Evolutionary conservation across 2,329 filamentous ascomycete species (phyloP).

Genomic region (Fusarium secorum): DNA sequence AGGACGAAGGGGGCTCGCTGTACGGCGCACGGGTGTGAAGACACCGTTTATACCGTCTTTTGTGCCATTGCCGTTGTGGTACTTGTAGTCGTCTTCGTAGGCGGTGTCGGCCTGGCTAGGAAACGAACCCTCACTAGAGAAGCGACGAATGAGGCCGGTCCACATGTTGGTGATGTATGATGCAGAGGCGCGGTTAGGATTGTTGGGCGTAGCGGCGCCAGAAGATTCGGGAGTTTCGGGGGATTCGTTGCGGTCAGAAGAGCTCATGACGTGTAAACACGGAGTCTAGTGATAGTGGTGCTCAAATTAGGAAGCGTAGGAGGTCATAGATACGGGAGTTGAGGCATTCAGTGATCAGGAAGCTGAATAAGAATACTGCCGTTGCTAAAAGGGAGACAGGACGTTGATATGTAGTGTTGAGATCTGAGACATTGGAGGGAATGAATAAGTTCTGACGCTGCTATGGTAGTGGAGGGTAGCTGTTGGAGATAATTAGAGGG

Average conservation of each 20-base stretch:
- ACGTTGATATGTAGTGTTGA: slow-evolving; percentile 8
- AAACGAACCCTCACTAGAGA: slow-evolving; percentile 60
- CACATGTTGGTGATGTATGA: slow-evolving; percentile 52
- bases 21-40: slow-evolving; percentile 62
- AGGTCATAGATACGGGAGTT: background rate
- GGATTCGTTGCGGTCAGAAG: slow-evolving; percentile 33
- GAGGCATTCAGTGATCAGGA: slow-evolving; percentile 5
- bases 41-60: slow-evolving; percentile 64
- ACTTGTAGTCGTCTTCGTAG: slow-evolving; percentile 23
- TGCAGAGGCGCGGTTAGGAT: slow-evolving; percentile 36
- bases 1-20: slow-evolving; percentile 81
- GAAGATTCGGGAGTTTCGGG: slow-evolving; percentile 37
- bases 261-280: slow-evolving; percentile 28
- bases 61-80: slow-evolving; percentile 48
- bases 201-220: slow-evolving; percentile 37
- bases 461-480: background rate
- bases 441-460: slow-evolving; percentile 3
- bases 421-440: slow-evolving; percentile 15
- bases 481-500: background rate
- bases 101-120: slow-evolving; percentile 42
- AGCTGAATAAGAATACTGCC: background rate
- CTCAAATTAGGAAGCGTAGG: background rate
- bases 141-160: slow-evolving; percentile 72
- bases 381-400: background rate
- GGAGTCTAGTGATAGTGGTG: background rate